Percentiles rank a stretch among this genome's conserved stretches.
phyloP scores from a whole-genome alignment of 2,329 filamentous ascomycete species.

The Alternaria consortialis region DNA sequence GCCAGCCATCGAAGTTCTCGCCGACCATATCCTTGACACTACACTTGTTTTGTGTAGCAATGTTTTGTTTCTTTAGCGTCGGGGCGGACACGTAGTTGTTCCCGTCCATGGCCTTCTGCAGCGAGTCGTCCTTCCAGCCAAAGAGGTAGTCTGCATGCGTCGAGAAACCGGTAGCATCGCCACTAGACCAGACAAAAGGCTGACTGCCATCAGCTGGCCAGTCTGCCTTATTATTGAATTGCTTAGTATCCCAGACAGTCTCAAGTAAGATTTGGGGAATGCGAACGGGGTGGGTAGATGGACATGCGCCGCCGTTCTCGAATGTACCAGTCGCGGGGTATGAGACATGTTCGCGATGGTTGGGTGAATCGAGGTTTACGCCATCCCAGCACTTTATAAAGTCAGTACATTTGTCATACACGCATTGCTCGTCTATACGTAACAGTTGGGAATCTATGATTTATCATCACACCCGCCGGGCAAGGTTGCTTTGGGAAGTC shows the following conservation, averaged over 20 bases:
- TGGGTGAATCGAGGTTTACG: slow-evolving; percentile 37
- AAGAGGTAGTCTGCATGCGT: slow-evolving; percentile 47
- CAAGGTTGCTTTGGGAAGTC: slow-evolving; percentile 37
- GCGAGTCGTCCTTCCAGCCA: slow-evolving; percentile 29
- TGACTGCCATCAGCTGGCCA: slow-evolving; percentile 45
- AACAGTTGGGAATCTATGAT: slow-evolving; percentile 36
- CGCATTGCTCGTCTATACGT: too few species aligned
- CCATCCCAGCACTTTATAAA: slow-evolving; percentile 35
- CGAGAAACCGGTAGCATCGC: slow-evolving; percentile 38
- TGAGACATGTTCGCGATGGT: slow-evolving; percentile 38
- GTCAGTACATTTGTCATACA: neutral
- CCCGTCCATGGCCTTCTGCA: slow-evolving; percentile 36
- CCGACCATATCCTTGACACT: slow-evolving; percentile 43
- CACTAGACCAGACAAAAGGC: slow-evolving; percentile 45
- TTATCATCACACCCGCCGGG: slow-evolving; percentile 40
- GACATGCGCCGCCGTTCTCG: slow-evolving; percentile 41
- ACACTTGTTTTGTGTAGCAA: slow-evolving; percentile 47
- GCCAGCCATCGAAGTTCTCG: slow-evolving; percentile 43
- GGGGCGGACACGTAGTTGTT: slow-evolving; percentile 42
- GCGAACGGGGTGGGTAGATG: slow-evolving; percentile 37
- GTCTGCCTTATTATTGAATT: slow-evolving; percentile 45
- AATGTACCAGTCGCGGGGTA: slow-evolving; percentile 43
- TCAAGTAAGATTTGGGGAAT: slow-evolving; percentile 45
- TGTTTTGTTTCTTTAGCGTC: slow-evolving; percentile 45
- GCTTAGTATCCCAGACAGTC: slow-evolving; percentile 45